Evolutionary conservation across 805 yeast species (phyloP), one percentile per base, ranked within the genome.

Genomic region (Komagataella populi): DNA sequence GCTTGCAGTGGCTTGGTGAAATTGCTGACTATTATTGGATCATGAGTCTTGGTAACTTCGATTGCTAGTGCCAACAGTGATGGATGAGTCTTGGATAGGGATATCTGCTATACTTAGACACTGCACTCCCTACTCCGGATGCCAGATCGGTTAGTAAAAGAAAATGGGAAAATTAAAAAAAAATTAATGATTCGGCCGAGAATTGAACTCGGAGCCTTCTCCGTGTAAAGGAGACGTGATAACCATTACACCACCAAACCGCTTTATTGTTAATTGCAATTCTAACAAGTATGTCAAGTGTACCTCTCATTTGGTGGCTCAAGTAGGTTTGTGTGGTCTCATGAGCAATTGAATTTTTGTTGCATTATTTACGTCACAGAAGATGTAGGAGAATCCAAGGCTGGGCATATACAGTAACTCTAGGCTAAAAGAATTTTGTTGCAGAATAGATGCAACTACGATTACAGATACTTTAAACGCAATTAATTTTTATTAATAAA

Each of bases 211-310:
- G 20, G 46, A 49, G 22, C 52, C 52, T 50, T 49, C 52, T 50
- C 52, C 49, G 52, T 50, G 52, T 50, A 50, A 50, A 47, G 49
- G 52, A 50, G 52, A 50, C 52, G 52, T 50, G 52, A 50, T 50
- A 50, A 50, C 52, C 52, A 46, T 49, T 50, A 50, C 52, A 50
- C 52, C 52, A 50, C 50, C 47, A 18, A 49, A 30, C 52, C 52
- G 14, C 14, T 30, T 14, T 30, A 14, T 30, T 30, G 39, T 12
- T 10, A 30, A 30, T 6, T 5, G 3, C 12, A 24, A 24, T 24
- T 4, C 10, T 24, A 24, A 10, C 36, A 24, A 24, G 36, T 24
- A 24, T 24, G 36, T 24, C 4, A 24, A 8, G 4, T 8, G 10
- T 8, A 1, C 6, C 6, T 24, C 12, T 24, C 7, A 5, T 6